Evolutionary conservation across 768 basidiomycete genomes (phyloP), one percentile per base, ranked within the genome.

Genomic region (Phylloporus scabripes): DNA sequence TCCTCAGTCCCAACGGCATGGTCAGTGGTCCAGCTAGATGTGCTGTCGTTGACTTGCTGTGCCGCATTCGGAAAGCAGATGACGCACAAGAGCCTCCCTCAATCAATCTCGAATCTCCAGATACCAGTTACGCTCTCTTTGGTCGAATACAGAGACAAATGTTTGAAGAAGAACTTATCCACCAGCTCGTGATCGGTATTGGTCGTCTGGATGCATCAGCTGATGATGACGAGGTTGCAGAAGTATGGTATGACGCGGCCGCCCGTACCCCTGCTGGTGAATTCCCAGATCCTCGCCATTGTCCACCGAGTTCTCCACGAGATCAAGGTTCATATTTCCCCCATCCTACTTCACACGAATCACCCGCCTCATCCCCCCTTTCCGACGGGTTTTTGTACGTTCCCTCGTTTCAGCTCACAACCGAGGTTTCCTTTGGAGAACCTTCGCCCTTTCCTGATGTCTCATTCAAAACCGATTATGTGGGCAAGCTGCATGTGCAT

Each of bases 121-220:
- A 65, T 23, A 52, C 41, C 58, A 65, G 48, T 28, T 45, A 29
- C 42, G 78, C 77, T 7, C 66, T 79, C 1, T 84, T 89, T 63
- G 76, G 77, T 5, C 60, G 45, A 34, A 59, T 68, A 18, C 81
- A 90, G 57, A 73, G 85, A 49, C 70, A 70, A 5, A 68, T 89
- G 63, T 81, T 96, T 54, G 83, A 88, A 60, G 76, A 80, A 28
- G 92, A 95, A 69, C 77, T 97, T 37, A 63, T 95, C 7, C 77
- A 87, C 47, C 89, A 91, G 31, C 83, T 97, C 53, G 83, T 95
- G 48, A 83, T 96, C 45, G 93, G 92, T 26, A 87, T 97, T 75
- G 90, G 90, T 8, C 74, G 82, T 18, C 73, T 97, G 24, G 83
- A 83, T 39, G 63, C 58, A 14, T 53, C 63, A 7, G 37, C 37